Conservation (phyloP, 2,329 filamentous ascomycete genomes). For the Chaetomium sp. region DNA sequence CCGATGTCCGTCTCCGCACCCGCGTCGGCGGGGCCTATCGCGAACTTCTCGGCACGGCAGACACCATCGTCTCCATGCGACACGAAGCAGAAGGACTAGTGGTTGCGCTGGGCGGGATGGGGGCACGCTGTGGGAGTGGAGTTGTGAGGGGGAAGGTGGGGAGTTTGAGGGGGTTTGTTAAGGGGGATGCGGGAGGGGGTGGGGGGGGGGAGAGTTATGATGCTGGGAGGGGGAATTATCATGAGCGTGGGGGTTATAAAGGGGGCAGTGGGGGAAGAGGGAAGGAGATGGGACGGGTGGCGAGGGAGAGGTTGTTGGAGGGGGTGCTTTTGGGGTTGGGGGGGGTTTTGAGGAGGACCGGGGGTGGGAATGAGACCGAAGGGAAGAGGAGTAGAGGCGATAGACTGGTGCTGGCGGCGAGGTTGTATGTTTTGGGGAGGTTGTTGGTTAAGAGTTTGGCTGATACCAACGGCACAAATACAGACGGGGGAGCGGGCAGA, state of each 20-base stretch:
- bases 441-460: conserved; percentile 65
- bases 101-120: conserved; percentile 62
- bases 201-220: neutral
- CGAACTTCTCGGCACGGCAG: conserved; percentile 83
- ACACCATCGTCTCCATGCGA: conserved; percentile 89
- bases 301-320: conserved; percentile 22
- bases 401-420: conserved; percentile 54
- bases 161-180: conserved; percentile 46
- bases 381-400: conserved; percentile 39
- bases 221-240: conserved; percentile 1
- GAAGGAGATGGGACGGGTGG: conserved; percentile 1
- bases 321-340: conserved; percentile 9
- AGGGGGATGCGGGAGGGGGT: too few relatives aligned
- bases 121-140: conserved; percentile 67
- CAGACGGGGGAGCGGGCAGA: conserved; percentile 42
- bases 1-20: conserved; percentile 54
- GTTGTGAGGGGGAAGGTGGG: conserved; percentile 60
- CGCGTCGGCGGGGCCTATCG: conserved; percentile 69
- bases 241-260: conserved; percentile 8
- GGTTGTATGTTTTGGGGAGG: conserved; percentile 68
- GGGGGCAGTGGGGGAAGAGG: neutral
- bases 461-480: conserved; percentile 33
- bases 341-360: conserved; percentile 30
- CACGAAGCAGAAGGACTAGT: conserved; percentile 69
- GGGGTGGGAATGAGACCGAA: conserved; percentile 40